Evolutionary conservation across 2,329 filamentous ascomycete genomes (phyloP), one percentile per base, ranked within the genome.

Genomic region (Aspergillus arachidicola): DNA sequence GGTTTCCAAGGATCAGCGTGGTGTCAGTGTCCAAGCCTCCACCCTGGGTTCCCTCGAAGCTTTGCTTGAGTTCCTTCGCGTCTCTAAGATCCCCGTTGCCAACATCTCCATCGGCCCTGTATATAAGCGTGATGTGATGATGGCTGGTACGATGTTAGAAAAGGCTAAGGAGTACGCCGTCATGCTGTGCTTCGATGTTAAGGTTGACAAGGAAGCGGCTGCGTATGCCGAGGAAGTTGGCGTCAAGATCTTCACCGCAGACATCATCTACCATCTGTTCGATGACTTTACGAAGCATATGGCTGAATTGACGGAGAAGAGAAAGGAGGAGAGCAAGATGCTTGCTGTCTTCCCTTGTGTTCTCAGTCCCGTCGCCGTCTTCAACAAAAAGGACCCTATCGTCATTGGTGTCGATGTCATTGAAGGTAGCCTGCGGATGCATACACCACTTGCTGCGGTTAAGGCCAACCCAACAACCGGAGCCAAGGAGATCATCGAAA

Each of bases 171-270:
- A 99, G 76, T 96, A 90, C 71, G 95, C 95, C n/a, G 92, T 98
- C 76, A 99, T 99, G 95, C 89, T 99, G 57, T 98, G 95, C 79
- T 99, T 99, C 85, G 96, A 99, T 78, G 95, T 99, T 81, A 98
- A 97, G 83, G 92, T 99, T 19, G 95, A 99, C 82, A 98, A 97
- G 80, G 95, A 99, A 76, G 95, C 95, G 0, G 89, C 91, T 69
- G 85, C 87, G 11, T 96, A 98, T 72, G 95, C 95, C 12, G 93
- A 97, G 21, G 93, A 98, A 62, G 89, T 96, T 66, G 93, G 93
- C 58, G 92, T 99, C 82, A 98, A 96, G 84, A 92, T 99, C 72
- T 99, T 99, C 83, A 96, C 93, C 3, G 95, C 96, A 3, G 94
- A 99, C 79, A 99, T 99, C 72, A 99, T 99, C 75, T 99, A 99